phyloP scores from a whole-genome alignment of 768 basidiomycete genomes.

The Hericium alpestre region DNA sequence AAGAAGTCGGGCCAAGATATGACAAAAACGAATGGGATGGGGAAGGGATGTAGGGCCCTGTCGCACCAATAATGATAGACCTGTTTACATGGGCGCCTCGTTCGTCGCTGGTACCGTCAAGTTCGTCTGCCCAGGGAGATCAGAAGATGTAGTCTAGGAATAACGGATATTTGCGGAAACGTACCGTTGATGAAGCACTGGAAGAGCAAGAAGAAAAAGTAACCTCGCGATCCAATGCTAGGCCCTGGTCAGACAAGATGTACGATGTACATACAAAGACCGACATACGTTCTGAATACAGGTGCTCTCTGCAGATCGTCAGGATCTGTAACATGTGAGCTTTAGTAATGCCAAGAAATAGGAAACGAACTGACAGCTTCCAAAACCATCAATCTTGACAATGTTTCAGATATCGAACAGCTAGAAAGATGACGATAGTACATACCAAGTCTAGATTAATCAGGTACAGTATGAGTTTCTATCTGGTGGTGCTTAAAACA shows the following conservation, averaged over 20 bases:
- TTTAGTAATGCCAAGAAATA: not conserved
- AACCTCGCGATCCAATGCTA: conserved; percentile 76
- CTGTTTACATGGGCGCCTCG: conserved; percentile 55
- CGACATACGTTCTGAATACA: conserved; percentile 54
- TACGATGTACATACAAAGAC: not conserved
- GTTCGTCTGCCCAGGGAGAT: conserved; percentile 33
- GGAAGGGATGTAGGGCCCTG: conserved; percentile 68
- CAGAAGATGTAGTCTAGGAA: not conserved
- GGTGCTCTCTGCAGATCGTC: conserved; percentile 67
- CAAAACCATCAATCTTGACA: conserved; percentile 67
- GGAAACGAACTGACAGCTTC: conserved; percentile 55
- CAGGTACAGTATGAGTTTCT: too few species aligned
- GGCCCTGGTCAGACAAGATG: not conserved
- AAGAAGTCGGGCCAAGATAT: conserved; percentile 69
- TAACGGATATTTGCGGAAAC: conserved; percentile 10
- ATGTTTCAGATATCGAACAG: not conserved
- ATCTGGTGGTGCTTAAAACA: not conserved
- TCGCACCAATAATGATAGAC: conserved; percentile 63
- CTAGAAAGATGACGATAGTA: not conserved
- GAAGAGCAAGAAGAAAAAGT: conserved; percentile 90
- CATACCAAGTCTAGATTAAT: conserved; percentile 33
- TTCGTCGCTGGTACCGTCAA: conserved; percentile 63
- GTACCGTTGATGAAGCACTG: conserved; percentile 82
- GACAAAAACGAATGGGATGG: conserved; percentile 77
- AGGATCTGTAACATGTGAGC: conserved; percentile 43